These are phyloP conservation scores for Furculomyces boomerangus DNA, from an alignment of 371 early-diverging fungal genomes.

Conservation along the genomic window DNA sequence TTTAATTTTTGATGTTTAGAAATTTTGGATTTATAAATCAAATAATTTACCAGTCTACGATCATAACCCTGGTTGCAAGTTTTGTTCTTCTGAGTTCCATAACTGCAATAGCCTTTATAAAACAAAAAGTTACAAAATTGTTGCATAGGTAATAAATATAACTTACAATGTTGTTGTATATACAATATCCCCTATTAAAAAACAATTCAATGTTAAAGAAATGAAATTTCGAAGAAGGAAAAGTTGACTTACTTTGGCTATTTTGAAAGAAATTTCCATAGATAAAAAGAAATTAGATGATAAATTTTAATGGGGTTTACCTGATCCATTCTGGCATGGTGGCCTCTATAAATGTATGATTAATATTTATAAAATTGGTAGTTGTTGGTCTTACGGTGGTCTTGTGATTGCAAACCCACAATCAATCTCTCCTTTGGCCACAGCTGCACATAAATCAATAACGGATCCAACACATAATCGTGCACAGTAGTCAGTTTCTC, in stretches of 20 bases:
- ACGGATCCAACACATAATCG: constrained; percentile 55
- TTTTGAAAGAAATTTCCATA: not conserved
- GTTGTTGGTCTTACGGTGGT: constrained; percentile 30
- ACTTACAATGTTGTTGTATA: constrained; percentile 67
- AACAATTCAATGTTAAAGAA: not conserved
- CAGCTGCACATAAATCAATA: constrained; percentile 46
- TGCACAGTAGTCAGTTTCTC: constrained; percentile 36
- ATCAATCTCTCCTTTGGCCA: constrained; percentile 35
- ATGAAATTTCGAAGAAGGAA: not conserved
- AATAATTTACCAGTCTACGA: constrained; percentile 75
- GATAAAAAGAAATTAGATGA: not conserved
- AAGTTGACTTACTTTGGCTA: not conserved
- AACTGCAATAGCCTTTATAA: constrained; percentile 34
- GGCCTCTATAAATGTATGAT: constrained; percentile 30
- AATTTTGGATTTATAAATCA: not conserved
- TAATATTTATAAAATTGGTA: not conserved
- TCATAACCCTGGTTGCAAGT: constrained; percentile 38
- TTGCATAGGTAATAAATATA: not conserved
- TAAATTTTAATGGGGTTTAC: constrained; percentile 11
- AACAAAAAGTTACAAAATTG: not conserved
- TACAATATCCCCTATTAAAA: constrained; percentile 53
- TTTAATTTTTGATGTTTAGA: not conserved
- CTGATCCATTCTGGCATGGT: constrained; percentile 61
- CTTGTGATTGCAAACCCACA: constrained; percentile 75
- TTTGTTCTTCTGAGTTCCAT: constrained; percentile 28